Evolutionary conservation across 352 stramenopile genomes (phyloP).

Genomic region (Phytophthora litchii): DNA sequence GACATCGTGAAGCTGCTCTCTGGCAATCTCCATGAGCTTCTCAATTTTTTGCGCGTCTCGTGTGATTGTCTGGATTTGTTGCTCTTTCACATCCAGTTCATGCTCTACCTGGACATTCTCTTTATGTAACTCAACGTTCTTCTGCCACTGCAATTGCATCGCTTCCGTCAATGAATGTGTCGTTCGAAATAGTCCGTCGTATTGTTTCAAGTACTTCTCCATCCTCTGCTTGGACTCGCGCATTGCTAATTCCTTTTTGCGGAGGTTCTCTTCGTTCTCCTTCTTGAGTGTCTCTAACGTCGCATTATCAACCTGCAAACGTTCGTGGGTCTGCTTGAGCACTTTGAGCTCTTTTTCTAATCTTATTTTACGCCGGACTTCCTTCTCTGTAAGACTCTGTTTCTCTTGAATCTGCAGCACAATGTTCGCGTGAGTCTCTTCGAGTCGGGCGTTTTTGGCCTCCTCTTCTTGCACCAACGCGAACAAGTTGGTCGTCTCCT

Average conservation of each 20-base stretch:
- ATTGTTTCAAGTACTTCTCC: slow-evolving; percentile 89
- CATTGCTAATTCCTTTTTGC: slow-evolving; percentile 75
- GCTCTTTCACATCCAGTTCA: slow-evolving; percentile 53
- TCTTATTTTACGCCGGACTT: slow-evolving; percentile 62
- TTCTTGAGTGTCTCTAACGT: slow-evolving; percentile 52
- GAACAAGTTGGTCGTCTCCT: slow-evolving; percentile 73
- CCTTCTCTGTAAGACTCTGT: slow-evolving; percentile 61
- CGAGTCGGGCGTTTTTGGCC: slow-evolving; percentile 59
- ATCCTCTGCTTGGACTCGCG: slow-evolving; percentile 87
- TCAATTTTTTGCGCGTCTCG: slow-evolving; percentile 77
- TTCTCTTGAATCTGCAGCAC: slow-evolving; percentile 64
- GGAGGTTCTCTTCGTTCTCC: slow-evolving; percentile 64
- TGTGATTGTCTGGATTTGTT: slow-evolving; percentile 57
- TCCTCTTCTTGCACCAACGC: slow-evolving; percentile 68
- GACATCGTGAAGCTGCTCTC: slow-evolving; percentile 76
- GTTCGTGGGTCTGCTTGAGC: slow-evolving; percentile 71
- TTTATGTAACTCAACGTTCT: slow-evolving; percentile 84
- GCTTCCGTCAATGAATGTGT: slow-evolving; percentile 77
- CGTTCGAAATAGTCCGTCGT: slow-evolving; percentile 83
- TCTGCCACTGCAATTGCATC: slow-evolving; percentile 85
- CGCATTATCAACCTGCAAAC: slow-evolving; percentile 43
- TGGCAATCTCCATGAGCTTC: slow-evolving; percentile 73
- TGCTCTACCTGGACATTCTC: slow-evolving; percentile 71
- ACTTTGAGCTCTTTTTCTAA: slow-evolving; percentile 76
- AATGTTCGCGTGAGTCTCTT: slow-evolving; percentile 54